phyloP scores from a whole-genome alignment of 2,329 filamentous ascomycete genomes.

The Colletotrichum sp. region DNA sequence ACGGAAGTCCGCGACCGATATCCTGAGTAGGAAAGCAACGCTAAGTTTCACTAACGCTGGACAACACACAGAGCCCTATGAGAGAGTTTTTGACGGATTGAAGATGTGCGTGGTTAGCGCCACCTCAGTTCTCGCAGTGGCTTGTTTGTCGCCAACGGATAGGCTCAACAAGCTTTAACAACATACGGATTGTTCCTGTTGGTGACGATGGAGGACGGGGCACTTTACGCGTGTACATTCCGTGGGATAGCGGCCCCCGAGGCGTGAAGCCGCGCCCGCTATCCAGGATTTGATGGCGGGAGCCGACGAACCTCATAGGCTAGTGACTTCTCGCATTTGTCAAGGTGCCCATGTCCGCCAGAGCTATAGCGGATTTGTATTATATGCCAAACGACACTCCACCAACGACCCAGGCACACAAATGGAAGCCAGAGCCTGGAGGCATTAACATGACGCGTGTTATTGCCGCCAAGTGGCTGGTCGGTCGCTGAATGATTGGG shows the following conservation, averaged over 20 bases:
- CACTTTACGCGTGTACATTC: constrained; percentile 24
- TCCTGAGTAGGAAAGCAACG: background rate
- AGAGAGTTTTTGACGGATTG: constrained; percentile 11
- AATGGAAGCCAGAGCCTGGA: background rate
- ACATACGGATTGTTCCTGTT: background rate
- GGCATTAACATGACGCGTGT: constrained; percentile 29
- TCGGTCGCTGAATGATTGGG: background rate
- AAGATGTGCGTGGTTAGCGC: constrained; percentile 4
- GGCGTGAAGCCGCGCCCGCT: background rate
- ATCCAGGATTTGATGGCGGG: constrained; percentile 1
- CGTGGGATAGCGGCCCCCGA: background rate
- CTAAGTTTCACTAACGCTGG: constrained; percentile 13
- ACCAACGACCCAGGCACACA: background rate
- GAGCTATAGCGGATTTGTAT: constrained; percentile 19
- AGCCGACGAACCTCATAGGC: constrained; percentile 11
- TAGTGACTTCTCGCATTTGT: background rate
- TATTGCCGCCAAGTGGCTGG: constrained; percentile 15
- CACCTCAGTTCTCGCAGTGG: background rate
- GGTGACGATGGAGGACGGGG: constrained; percentile 16
- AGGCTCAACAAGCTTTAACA: constrained; percentile 11
- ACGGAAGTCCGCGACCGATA: constrained; percentile 1
- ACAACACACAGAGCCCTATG: constrained; percentile 4
- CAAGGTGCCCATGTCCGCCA: constrained; percentile 10
- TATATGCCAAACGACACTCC: constrained; percentile 23
- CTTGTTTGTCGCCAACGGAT: background rate